Evolutionary conservation across 2,329 filamentous ascomycete genomes (phyloP).

Genomic region (Botrytis squamosa): DNA sequence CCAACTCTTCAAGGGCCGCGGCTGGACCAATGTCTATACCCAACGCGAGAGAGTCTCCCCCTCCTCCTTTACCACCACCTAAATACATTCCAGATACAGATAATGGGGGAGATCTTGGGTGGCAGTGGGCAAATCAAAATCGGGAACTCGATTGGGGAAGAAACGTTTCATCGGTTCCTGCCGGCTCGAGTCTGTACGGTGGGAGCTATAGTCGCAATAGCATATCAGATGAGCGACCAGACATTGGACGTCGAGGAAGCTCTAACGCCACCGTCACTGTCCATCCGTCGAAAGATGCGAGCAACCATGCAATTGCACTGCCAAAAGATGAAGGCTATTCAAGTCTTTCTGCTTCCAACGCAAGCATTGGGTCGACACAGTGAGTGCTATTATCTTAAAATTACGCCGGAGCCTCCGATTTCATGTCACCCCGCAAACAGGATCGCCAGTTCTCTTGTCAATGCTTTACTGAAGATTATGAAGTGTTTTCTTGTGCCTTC

Average conservation of each 20-base stretch:
- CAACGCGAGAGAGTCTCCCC: slow-evolving; percentile 50
- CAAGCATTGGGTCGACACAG: slow-evolving; percentile 38
- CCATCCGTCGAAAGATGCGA: slow-evolving; percentile 42
- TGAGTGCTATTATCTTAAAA: slow-evolving; percentile 30
- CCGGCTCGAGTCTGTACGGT: slow-evolving; percentile 51
- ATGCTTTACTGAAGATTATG: neutral
- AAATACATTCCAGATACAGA: slow-evolving; percentile 53
- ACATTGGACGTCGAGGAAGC: slow-evolving; percentile 40
- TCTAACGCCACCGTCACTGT: slow-evolving; percentile 45
- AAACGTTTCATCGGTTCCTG: slow-evolving; percentile 44
- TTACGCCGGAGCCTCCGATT: neutral
- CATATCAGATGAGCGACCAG: slow-evolving; percentile 32
- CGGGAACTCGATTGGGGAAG: slow-evolving; percentile 48
- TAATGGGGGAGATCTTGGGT: slow-evolving; percentile 55
- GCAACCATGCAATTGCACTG: neutral
- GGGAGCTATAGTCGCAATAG: slow-evolving; percentile 43
- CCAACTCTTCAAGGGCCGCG: slow-evolving; percentile 43
- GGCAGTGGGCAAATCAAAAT: slow-evolving; percentile 58
- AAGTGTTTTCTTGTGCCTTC: neutral
- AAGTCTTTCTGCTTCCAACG: slow-evolving; percentile 39
- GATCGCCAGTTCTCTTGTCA: slow-evolving; percentile 7
- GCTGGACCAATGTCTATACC: slow-evolving; percentile 63
- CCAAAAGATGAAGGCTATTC: slow-evolving; percentile 41
- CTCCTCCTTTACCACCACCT: slow-evolving; percentile 65
- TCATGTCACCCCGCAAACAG: neutral